Evolutionary conservation across 208 protist species (phyloP).

Genomic region (Trypanosoma mega): DNA sequence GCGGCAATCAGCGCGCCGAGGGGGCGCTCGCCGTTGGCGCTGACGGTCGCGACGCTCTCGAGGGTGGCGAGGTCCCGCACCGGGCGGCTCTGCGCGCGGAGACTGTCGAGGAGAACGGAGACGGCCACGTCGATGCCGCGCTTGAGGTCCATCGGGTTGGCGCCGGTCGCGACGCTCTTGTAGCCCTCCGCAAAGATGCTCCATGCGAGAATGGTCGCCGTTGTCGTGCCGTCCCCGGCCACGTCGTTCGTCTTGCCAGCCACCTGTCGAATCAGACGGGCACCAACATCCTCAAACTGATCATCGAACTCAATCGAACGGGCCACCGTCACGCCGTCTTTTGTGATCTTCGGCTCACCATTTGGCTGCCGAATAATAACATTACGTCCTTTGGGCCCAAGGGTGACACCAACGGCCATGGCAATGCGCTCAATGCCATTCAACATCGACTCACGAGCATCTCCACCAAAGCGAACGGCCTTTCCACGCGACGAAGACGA

Average conservation of each 20-base stretch:
- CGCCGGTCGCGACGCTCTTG: slow-evolving; percentile 98
- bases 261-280: slow-evolving; percentile 95
- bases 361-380: slow-evolving; percentile 98
- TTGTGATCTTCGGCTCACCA: slow-evolving; percentile 99
- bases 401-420: slow-evolving; percentile 96
- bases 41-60: slow-evolving; percentile 99
- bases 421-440: slow-evolving; percentile 97
- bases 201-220: slow-evolving; percentile 98
- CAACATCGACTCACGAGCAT: slow-evolving; percentile 94
- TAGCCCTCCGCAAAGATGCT: slow-evolving; percentile 98
- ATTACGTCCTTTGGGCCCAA: slow-evolving; percentile 99
- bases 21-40: slow-evolving; percentile 98
- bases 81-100: slow-evolving; percentile 92
- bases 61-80: slow-evolving; percentile 94
- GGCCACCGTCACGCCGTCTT: slow-evolving; percentile 99
- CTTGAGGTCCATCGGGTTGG: slow-evolving; percentile 99
- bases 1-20: slow-evolving; percentile 97
- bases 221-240: slow-evolving; percentile 99
- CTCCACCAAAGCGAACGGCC: slow-evolving; percentile 95
- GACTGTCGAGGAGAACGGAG: slow-evolving; percentile 75
- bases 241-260: slow-evolving; percentile 98
- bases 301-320: slow-evolving; percentile 99
- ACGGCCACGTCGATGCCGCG: slow-evolving; percentile 98
- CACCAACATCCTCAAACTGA: slow-evolving; percentile 98
- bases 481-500: slow-evolving; percentile 69